Conservation (phyloP, 331 rosid genomes). For the Erythrophleum ivorense region DNA sequence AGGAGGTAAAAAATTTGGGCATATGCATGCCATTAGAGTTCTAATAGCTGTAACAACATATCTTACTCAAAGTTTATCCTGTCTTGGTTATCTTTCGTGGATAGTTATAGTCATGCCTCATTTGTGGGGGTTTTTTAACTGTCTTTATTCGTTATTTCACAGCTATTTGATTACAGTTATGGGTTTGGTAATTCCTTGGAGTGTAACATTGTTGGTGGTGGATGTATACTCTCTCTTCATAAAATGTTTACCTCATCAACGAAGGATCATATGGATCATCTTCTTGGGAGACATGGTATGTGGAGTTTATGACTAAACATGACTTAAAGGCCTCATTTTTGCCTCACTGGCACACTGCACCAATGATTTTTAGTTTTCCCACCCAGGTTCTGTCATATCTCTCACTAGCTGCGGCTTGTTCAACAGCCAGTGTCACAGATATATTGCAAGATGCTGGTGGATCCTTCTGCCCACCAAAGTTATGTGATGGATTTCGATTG, state of each 20-base stretch:
- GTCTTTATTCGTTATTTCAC: constrained; percentile 44
- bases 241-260: constrained; percentile 64
- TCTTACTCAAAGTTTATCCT: no score
- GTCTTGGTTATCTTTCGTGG: no score
- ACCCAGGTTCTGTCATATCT: constrained; percentile 78
- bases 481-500: constrained; percentile 70
- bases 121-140: background rate
- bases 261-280: constrained; percentile 57
- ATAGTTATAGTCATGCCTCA: background rate
- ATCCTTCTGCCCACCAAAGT: constrained; percentile 56
- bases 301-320: constrained; percentile 13
- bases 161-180: constrained; percentile 87
- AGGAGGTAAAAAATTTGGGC: constrained; percentile 19
- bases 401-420: constrained; percentile 85
- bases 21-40: constrained; percentile 5
- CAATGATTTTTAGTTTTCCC: constrained; percentile 30
- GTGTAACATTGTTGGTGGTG: constrained; percentile 70
- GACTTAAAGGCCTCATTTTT: background rate
- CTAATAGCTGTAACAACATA: background rate
- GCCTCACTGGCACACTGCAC: background rate
- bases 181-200: constrained; percentile 96
- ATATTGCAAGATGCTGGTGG: constrained; percentile 49
- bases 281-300: constrained; percentile 75
- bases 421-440: constrained; percentile 76
- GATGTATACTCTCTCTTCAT: constrained; percentile 78